phyloP scores from a whole-genome alignment of 176 grass and related monocot species.

The Phyllostachys edulis region DNA sequence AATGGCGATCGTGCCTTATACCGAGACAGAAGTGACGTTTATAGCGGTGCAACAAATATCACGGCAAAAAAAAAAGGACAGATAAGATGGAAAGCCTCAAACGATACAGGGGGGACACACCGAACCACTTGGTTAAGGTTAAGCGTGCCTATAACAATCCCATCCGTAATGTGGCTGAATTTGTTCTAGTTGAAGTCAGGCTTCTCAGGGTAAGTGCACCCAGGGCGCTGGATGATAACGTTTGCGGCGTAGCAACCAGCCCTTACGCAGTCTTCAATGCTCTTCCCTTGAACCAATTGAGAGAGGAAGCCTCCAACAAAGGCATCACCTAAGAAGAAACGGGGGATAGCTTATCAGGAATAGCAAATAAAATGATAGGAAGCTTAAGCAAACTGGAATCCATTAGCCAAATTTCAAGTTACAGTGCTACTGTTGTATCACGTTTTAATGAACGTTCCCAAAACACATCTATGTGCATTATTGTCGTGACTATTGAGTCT shows the following conservation, averaged over 20 bases:
- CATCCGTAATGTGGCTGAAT: background rate
- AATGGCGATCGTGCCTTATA: constrained; percentile 56
- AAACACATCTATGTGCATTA: background rate
- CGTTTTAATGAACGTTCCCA: background rate
- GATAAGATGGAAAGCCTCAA: constrained; percentile 38
- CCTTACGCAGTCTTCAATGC: constrained; percentile 70
- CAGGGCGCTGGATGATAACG: constrained; percentile 81
- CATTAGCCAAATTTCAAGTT: background rate
- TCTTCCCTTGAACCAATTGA: constrained; percentile 77
- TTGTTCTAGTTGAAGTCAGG: constrained; percentile 72
- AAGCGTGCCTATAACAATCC: constrained; percentile 5
- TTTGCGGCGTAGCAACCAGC: constrained; percentile 87
- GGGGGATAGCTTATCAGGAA: background rate
- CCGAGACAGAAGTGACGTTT: background rate
- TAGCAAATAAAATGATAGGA: background rate
- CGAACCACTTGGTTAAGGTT: constrained; percentile 6
- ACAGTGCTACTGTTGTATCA: background rate
- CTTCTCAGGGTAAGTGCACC: constrained; percentile 97
- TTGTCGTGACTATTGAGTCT: background rate
- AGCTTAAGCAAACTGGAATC: background rate
- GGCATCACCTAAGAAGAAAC: constrained; percentile 61
- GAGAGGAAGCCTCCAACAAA: constrained; percentile 98
- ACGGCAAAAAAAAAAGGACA: constrained; percentile 32
- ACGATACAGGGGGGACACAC: constrained; percentile 36
- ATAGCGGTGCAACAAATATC: constrained; percentile 30